Base-by-base conservation (phyloP, 2,329 filamentous ascomycete genomes). In the Trichoderma sp. region DNA sequence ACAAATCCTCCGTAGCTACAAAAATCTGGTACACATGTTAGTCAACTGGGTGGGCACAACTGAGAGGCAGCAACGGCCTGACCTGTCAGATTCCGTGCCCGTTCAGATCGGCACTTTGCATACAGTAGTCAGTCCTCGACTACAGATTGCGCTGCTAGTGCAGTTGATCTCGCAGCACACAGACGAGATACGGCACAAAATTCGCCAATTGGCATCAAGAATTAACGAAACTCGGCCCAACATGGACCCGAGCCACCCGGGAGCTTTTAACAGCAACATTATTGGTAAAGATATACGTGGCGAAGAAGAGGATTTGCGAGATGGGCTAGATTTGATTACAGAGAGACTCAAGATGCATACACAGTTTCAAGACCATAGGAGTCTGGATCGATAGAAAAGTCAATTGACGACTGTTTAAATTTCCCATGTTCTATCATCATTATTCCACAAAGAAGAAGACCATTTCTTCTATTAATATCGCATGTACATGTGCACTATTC, bases 141-240 rank as follows among this genome's bases (percentile, higher is more conserved):
- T 67, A 21, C 65, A 67, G 31, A 53, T 67, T 67, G 41, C 65
- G 16, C 24, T 67, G 18, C 29, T 67, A 14, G 65, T 67, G 41
- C 65, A 67, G 11, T 8, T 67, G 4, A 67, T 67, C 41, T 53
- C 65, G 18, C 65, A 67, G 65, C 65, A 67, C 18, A 67, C 65
- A 1, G 65, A 67, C 7, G 65, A 67, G 27, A 67, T 67, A 1
- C 41, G 27, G 18, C 65, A 67, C 38, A 67, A 67, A 27, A 53
- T 12, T 31, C 65, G 65, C 24, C 65, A 33, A 14, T 67, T 67
- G 27, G 65, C 65, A 21, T 27, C 64, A 4, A 50, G 41, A 33
- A 41, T 67, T 11, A 35, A 35, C 59, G 41, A 67, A 14, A n/a
- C 41, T 12, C 65, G 65, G 24, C 45, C 65, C 5, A 67, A 33